A percentile compares a stretch with the other conserved stretches of the same genome.
Conservation (phyloP, 495 filamentous ascomycete genomes). For the Durotheca rogersii region DNA sequence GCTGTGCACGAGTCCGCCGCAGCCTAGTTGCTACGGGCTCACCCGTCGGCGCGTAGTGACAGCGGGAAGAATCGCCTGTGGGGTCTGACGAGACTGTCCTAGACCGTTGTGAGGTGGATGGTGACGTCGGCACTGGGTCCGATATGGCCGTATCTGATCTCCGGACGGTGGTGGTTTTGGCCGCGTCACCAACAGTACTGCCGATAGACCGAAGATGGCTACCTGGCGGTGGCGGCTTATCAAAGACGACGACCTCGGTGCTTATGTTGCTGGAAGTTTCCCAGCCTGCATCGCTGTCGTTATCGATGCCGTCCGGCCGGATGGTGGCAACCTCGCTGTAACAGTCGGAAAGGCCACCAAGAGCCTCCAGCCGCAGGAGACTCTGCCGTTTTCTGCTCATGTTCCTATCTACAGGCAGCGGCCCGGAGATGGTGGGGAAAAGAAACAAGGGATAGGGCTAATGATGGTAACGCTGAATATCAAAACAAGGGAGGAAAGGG, state of each 20-base stretch:
- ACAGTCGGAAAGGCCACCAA: slow-evolving; percentile 9
- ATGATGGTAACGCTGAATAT: too few relatives aligned
- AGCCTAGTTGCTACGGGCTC: not conserved
- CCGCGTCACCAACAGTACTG: not conserved
- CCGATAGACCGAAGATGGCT: not conserved
- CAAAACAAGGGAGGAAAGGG: too few relatives aligned
- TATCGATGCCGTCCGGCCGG: not conserved
- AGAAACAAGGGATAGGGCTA: too few relatives aligned
- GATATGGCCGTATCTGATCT: too few relatives aligned
- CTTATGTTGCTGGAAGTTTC: not conserved
- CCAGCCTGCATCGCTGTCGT: not conserved
- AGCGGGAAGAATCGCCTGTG: not conserved
- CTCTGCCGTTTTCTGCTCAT: slow-evolving; percentile 3
- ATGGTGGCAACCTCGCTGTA: slow-evolving; percentile 3
- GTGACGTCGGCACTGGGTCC: too few relatives aligned
- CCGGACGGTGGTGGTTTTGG: not conserved
- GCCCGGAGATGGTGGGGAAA: too few relatives aligned
- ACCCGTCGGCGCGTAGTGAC: not conserved
- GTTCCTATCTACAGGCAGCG: too few relatives aligned
- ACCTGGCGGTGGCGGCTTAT: slow-evolving; percentile 6
- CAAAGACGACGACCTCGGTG: not conserved
- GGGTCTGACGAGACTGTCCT: not conserved
- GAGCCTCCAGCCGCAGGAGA: slow-evolving; percentile 1
- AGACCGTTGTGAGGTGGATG: too few relatives aligned
- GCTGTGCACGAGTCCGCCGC: slow-evolving; percentile 14